Base-by-base conservation (phyloP, 108 stramenopile species). In the Pseudonitzschia multiseries region DNA sequence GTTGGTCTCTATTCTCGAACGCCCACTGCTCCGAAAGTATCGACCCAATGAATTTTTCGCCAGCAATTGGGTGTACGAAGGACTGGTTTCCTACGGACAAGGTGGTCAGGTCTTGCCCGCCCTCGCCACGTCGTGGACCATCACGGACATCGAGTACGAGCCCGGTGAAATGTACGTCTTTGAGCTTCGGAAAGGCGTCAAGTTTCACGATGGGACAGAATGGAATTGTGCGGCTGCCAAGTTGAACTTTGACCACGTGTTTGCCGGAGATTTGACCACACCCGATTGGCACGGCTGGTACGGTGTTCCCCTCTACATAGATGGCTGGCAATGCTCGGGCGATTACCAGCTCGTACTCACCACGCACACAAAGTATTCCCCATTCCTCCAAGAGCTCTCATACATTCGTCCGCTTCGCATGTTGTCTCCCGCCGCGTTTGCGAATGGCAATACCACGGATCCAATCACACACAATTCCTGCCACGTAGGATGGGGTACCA, bases 21-120 rank as follows among this genome's bases (percentile, higher is more conserved):
- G 36, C 36, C 6, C 2, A 36, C 6, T 36, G 2, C 36, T 36
- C 6, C 36, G 6, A 36, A 36, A 36, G 20, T 87, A 82, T 60
- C 57, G 78, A 13, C 86, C 86, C 22, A 87, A 87, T 50, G 86
- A 87, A 60, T 87, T 87, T 71, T 87, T 87, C 46, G 20, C 81
- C 53, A 87, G 79, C 81, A 87, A 87, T 53, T 87, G 86, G 86
- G 83, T 87, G 41, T 87, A 87, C 75, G 86, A 87, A 57, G 86
- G 86, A 29, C 73, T 87, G 22, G 54, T 67, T 4, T 3, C 13
- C 0, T 90, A 88, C 53, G 86, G 86, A 9, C 72, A 84, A 40
- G 86, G 82, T 41, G 86, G 86, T 3, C 68, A 71, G 36, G 82
- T 87, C 60, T 48, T 74, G 0, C 86, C 83, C n/a, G 65, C 81